Conservation (phyloP, 768 basidiomycete species). For the Boletus rubropictus region DNA sequence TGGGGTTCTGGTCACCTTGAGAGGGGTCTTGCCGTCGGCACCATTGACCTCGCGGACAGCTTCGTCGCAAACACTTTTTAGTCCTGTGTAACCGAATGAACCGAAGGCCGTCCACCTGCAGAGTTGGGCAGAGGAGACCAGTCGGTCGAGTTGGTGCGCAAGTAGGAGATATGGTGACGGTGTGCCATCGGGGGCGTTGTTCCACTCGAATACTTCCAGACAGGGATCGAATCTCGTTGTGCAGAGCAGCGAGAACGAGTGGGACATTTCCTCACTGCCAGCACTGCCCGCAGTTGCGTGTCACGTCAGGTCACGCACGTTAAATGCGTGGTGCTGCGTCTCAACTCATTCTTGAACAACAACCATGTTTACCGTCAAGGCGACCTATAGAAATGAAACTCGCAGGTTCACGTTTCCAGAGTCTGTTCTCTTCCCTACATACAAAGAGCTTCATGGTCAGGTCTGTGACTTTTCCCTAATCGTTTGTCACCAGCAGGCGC, state of each 20-base stretch:
- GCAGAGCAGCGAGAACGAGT: slow-evolving; percentile 38
- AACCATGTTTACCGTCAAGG: slow-evolving; percentile 73
- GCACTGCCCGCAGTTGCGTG: not conserved
- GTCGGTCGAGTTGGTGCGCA: slow-evolving; percentile 53
- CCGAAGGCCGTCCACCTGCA: slow-evolving; percentile 45
- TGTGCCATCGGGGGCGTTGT: slow-evolving; percentile 43
- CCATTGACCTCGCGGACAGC: slow-evolving; percentile 33
- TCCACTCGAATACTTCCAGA: slow-evolving; percentile 48
- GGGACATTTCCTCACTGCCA: slow-evolving; percentile 10
- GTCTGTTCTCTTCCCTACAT: slow-evolving; percentile 54
- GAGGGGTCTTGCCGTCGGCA: slow-evolving; percentile 1
- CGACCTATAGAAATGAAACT: slow-evolving; percentile 65
- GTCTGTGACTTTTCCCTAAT: slow-evolving; percentile 33
- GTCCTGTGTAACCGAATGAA: slow-evolving; percentile 32
- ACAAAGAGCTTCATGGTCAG: slow-evolving; percentile 55
- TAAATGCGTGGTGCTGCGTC: slow-evolving; percentile 20
- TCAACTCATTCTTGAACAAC: slow-evolving; percentile 16
- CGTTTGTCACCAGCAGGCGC: slow-evolving; percentile 8
- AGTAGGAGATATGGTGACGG: slow-evolving; percentile 62
- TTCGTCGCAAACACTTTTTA: slow-evolving; percentile 43
- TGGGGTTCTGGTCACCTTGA: slow-evolving; percentile 20
- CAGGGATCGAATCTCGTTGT: slow-evolving; percentile 55
- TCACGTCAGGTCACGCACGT: slow-evolving; percentile 21
- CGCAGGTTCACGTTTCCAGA: slow-evolving; percentile 58
- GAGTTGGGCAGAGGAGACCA: slow-evolving; percentile 43